These are phyloP conservation scores for Ballota nigra DNA, from an alignment of 257 asterid genomes.

Conservation along the genomic window DNA sequence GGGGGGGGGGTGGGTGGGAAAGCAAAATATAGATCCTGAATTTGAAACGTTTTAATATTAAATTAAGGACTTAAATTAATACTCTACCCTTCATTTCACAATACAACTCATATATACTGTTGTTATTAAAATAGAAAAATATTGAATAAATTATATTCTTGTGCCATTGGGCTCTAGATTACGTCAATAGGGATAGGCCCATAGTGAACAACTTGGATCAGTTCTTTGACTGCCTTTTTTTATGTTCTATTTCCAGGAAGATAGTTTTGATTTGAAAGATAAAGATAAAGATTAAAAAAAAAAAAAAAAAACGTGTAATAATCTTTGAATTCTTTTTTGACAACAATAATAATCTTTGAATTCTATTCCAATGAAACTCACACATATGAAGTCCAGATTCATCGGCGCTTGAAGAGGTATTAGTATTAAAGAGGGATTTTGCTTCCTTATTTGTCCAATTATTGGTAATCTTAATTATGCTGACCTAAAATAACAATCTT, in stretches of 20 bases:
- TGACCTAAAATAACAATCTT: not conserved
- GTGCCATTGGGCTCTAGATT: no score
- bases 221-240: not conserved
- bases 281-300: no score
- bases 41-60: no score
- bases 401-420: not conserved
- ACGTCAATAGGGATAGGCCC: no score
- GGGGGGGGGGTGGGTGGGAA: no score
- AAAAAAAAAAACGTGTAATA: not conserved
- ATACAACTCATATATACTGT: no score
- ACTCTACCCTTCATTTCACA: no score
- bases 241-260: not conserved
- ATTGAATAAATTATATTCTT: no score
- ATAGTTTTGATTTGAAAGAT: not conserved
- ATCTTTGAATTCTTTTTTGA: not conserved
- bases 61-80: no score
- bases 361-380: not conserved
- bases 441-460: not conserved
- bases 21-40: no score
- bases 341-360: not conserved
- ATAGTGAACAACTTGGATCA: not conserved
- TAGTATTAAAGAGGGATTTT: not conserved
- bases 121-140: no score
- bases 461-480: not conserved
- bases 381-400: not conserved